Base-by-base conservation (phyloP, 106 monocot genomes). In the Posidonia australis region DNA sequence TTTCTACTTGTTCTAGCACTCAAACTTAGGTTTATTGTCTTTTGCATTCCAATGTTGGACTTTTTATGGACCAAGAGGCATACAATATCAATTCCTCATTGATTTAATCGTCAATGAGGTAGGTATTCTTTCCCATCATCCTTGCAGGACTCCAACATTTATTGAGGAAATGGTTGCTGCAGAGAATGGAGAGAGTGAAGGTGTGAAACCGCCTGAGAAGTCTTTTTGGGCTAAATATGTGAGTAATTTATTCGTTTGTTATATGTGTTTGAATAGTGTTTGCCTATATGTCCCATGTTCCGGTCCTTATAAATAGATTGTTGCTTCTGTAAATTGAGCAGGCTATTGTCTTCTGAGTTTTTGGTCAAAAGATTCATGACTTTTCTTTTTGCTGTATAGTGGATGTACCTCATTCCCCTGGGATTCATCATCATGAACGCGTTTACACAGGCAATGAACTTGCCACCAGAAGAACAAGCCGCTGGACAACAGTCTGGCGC, bases 161-260 rank as follows among this genome's bases (percentile, higher is more conserved):
- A 67, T 72, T 14, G 96, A 98, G 74, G 84, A 90, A 71, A 43
- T 85, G 53, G 61, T 87, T 52, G 76, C 74, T n/a, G 74, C 55
- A 47, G 84, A 90, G 56, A 77, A 57, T 63, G 74, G 46, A 70
- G 82, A 80, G 57, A 83, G 77, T 29, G 90, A 90, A 74, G 86
- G 75, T 64, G 74, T 96, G 13, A 82, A 77, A 68, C 82, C 87
- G 61, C 83, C 81, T 56, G 96, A 90, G 54, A 98, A 82, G 53
- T 87, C 90, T 21, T 90, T 98, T 71, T 98, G 87, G 96, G 86
- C 96, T 60, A 98, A 90, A 98, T 98, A 98, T 71, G 96, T 90
- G 46, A 84, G 93, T 71, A 32, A 28, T 57, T 51, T 49, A 21
- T 23, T 32, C 36, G 32, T 47, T 51, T 71, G 1, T 55, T 55